Evolutionary conservation across 225 moss, liverwort and hornwort genomes (phyloP), one percentile per base, ranked within the genome.

Genomic region (Sphagnum contortum): DNA sequence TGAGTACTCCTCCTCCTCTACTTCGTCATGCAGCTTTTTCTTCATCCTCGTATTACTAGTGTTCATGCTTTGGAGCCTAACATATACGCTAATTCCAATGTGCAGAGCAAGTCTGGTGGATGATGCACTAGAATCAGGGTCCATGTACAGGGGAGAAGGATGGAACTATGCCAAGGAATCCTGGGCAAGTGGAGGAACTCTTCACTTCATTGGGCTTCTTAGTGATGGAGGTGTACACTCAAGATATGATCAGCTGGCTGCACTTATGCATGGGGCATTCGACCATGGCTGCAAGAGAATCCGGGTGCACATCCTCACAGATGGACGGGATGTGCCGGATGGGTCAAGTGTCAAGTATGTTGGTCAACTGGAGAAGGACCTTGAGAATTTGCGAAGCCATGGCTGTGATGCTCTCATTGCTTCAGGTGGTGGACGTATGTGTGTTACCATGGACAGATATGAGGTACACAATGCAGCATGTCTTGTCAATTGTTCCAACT

Each of bases 191-290:
- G 78, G 79, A 65, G 87, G 92, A 13, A 92, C 92, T 0, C 69
- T 87, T 52, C 92, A 92, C 74, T 85, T 92, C 60, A 81, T 92
- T 57, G 91, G 91, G 12, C 91, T 92, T n/a, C 63, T 92, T 12
- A 92, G 91, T 56, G 91, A 92, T 69, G 91, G 91, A 72, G 91
- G 91, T 8, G 91, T 92, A 68, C 89, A 92, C 72, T 92, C 91
- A 44, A 72, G 91, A 59, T 87, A 84, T 53, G 83, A 88, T 68
- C 91, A 92, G 74, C 80, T 92, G 2, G 71, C 79, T 44, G 76
- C 81, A 11, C 73, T 92, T 72, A 89, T 92, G 82, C 87, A 87
- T 52, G 91, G 89, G 58, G 89, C 89, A 50, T 66, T 65, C 12
- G 89, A 89, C 55, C 76, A 79, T 4, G 91, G 91, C 10, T 89